Base-by-base conservation (phyloP, 164 flowering plant species). In the Vitis labrusca region DNA sequence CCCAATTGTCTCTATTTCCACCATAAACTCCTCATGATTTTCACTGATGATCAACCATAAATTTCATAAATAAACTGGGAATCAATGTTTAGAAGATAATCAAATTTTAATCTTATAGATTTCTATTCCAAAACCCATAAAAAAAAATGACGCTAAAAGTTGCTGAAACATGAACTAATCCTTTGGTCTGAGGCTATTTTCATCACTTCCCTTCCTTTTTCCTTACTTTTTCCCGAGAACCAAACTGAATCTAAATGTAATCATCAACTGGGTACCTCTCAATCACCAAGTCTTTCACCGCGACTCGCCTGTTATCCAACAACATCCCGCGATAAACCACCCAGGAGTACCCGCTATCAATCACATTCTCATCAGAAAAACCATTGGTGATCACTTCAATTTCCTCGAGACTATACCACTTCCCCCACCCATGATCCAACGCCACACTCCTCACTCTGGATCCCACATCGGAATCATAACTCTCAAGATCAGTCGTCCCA, bases 261-360 rank as follows among this genome's bases (percentile, higher is more conserved):
- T 19, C 5, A 8, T 11, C 55, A 63, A 37, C 2, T 3, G 50
- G 19, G 30, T 73, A 79, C 83, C 79, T 74, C 69, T 70, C 32
- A 44, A 30, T 27, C 49, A 61, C 9, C 49, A 83, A 64, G 14
- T 67, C 78, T 79, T 81, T 83, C 29, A 83, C 74, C 0, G 81
- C 79, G 0, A 79, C 79, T n/a, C 66, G 63, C 1, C 57, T 71
- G 27, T 64, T 50, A 47, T 79, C 77, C 32, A 59, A 44, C 72
- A 83, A 56, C 11, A 77, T 37, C 0, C 83, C 86, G 10, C 62
- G 67, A 59, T 83, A 83, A 47, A 77, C 80, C 17, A 71, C 61
- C 27, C 81, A 83, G 59, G 37, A 50, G n/a, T 71, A 77, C n/a
- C 80, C 83, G 19, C 44, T 66, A 2, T 75, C 84, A 32, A 83